Evolutionary conservation across 306 rosid genomes (phyloP), one percentile per base, ranked within the genome.

Genomic region (Cucurbita maxima): DNA sequence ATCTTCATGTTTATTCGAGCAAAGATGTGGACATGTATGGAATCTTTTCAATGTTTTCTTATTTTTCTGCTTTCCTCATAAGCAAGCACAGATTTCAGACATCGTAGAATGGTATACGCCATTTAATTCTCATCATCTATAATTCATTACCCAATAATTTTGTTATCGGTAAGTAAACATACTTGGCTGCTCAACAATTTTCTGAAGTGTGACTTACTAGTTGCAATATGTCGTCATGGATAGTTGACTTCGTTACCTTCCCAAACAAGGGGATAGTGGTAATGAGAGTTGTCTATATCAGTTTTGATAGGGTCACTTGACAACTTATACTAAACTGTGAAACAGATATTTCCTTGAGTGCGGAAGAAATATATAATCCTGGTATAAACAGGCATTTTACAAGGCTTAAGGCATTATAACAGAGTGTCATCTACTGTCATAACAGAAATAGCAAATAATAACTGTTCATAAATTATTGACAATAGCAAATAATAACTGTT

Each of bases 1-100:
- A 81, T 76, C 77, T 91, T 84, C 95, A 89, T 86, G 76, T 72
- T 30, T 94, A 94, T 87, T 89, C 97, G 11, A 89, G 84, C 48
- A 83, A 83, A 75, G 99, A 94, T 82, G 92, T 89, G 55, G 95
- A 94, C 79, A 88, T 86, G 99, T 94, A 81, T 81, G 88, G 8
- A 43, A 38, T 16, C 34, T 53, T 34, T 34, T 43, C n/a, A 1
- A 18, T n/a, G 7, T 61, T 37, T 37, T 5, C 38, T 41, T 66
- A 61, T 61, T 62, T 44, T 66, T 5, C 71, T 18, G 72, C 16
- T 19, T 20, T 19, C 1, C 7, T 20, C 22, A 7, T 44, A 4
- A 0, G 40, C 38, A 43, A 44, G 6, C 12, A 63, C 30, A 43
- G 16, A 13, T 44, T 43, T 1, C 72, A 20, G 11, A 20, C 13